Evolutionary conservation across 1,284 basidiomycete species (phyloP), one percentile per base, ranked within the genome.

Genomic region (Cutaneotrichosporon arboriforme): DNA sequence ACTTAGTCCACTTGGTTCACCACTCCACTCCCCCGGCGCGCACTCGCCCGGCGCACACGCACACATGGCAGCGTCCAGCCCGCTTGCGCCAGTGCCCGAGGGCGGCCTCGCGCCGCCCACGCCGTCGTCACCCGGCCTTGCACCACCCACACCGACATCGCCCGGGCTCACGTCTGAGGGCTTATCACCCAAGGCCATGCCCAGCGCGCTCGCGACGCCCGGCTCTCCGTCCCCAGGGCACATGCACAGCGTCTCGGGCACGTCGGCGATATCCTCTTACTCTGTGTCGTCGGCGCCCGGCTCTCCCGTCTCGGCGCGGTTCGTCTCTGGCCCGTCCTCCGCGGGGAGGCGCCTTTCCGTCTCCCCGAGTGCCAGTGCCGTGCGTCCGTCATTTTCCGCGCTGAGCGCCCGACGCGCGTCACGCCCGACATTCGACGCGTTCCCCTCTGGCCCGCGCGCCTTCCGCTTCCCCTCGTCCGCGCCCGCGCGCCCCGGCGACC

Each of bases 381-480:
- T 46, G 18, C 57, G 68, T 43, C 68, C 69, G 3, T 60, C 61
- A 10, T 70, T 72, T 44, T 57, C 64, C 4, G 67, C 62, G 7
- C 38, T 70, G 2, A 67, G 66, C 4, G 60, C 66, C 1, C 58
- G 67, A 22, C 58, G 69, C 21, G 62, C 62, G 4, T 65, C 64
- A 3, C 57, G 62, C 17, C 64, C 70, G 8, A 49, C 43, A 2
- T 65, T 67, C 36, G 66, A 67, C 20, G 64, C 57, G 3, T 61
- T 65, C 46, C 21, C 12, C 21, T 41, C 21, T 43, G 22, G 41
- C 51, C 17, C 46, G 48, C 20, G 33, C 56, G 41, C 23, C 23
- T 40, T 40, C 52, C 61, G 70, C 12, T 70, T 70, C 59, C 66
- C 68, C 9, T 69, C 67, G 60, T 15, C 60, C 63, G 5, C 56